Conservation (phyloP, 176 grass and related monocot genomes). For the Aegilops umbellulata region DNA sequence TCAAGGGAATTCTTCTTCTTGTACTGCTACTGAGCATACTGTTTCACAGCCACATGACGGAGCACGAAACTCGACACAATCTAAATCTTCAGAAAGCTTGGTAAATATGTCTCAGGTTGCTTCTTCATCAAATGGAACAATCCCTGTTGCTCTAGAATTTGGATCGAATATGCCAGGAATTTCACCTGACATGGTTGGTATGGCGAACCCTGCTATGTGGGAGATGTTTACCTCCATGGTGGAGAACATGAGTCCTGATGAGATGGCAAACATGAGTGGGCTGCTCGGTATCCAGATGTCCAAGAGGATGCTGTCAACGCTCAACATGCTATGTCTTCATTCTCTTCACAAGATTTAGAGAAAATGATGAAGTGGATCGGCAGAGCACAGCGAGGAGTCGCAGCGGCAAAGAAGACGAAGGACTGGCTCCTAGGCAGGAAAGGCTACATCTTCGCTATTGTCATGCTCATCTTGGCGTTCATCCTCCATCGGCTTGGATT, state of each 20-base stretch:
- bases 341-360: constrained; percentile 70
- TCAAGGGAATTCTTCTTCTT: constrained; percentile 33
- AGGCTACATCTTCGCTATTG: constrained; percentile 71
- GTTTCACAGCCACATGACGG: constrained; percentile 41
- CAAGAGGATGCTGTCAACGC: constrained; percentile 75
- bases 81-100: constrained; percentile 31
- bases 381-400: constrained; percentile 56
- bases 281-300: constrained; percentile 74
- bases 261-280: constrained; percentile 76
- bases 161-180: too few species aligned
- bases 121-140: constrained; percentile 59
- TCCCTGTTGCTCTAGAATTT: too few species aligned
- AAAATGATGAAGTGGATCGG: constrained; percentile 81
- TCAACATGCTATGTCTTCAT: constrained; percentile 63
- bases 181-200: too few species aligned
- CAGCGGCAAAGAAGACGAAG: constrained; percentile 69
- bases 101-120: constrained; percentile 71
- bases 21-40: constrained; percentile 39
- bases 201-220: constrained; percentile 83
- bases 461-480: constrained; percentile 85
- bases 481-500: constrained; percentile 75
- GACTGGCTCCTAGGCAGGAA: constrained; percentile 76
- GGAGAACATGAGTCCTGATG: constrained; percentile 88
- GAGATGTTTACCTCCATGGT: constrained; percentile 83
- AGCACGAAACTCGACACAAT: constrained; percentile 27